Percentiles rank a stretch among this genome's conserved stretches.
These are phyloP conservation scores for Arthroderma sp. DNA, from an alignment of 2,329 filamentous ascomycete species.

Conservation along the genomic window DNA sequence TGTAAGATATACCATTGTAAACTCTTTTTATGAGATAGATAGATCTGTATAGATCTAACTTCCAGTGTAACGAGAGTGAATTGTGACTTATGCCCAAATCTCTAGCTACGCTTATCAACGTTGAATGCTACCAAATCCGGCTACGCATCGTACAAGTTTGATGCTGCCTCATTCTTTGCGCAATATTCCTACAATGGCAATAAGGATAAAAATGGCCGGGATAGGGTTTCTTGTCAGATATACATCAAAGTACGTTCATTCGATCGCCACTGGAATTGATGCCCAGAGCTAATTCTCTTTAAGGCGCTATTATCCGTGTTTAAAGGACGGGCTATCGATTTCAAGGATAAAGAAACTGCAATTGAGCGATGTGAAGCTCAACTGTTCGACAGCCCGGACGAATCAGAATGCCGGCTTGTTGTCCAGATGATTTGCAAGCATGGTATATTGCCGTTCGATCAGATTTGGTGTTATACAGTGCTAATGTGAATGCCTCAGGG, in stretches of 20 bases:
- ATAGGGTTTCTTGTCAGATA: conserved; percentile 48
- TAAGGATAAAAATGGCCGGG: conserved; percentile 22
- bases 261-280: background rate
- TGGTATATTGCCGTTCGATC: conserved; percentile 26
- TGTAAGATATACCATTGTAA: conserved; percentile 29
- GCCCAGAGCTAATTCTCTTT: conserved; percentile 1
- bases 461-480: background rate
- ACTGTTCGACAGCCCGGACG: conserved; percentile 44
- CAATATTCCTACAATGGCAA: conserved; percentile 41
- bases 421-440: conserved; percentile 52
- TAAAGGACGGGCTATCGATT: conserved; percentile 45
- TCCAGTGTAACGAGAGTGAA: background rate
- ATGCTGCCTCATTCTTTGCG: conserved; percentile 44
- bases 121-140: conserved; percentile 53
- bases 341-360: conserved; percentile 45
- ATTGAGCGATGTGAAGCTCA: conserved; percentile 52
- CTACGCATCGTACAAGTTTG: conserved; percentile 49
- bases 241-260: conserved; percentile 41
- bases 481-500: conserved; percentile 28
- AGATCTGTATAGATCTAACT: background rate
- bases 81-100: background rate
- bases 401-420: conserved; percentile 48
- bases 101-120: conserved; percentile 47
- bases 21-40: background rate
- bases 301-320: conserved; percentile 51